Evolutionary conservation across 1,284 basidiomycete species (phyloP), one percentile per base, ranked within the genome.

Genomic region (Puccinia triticina): DNA sequence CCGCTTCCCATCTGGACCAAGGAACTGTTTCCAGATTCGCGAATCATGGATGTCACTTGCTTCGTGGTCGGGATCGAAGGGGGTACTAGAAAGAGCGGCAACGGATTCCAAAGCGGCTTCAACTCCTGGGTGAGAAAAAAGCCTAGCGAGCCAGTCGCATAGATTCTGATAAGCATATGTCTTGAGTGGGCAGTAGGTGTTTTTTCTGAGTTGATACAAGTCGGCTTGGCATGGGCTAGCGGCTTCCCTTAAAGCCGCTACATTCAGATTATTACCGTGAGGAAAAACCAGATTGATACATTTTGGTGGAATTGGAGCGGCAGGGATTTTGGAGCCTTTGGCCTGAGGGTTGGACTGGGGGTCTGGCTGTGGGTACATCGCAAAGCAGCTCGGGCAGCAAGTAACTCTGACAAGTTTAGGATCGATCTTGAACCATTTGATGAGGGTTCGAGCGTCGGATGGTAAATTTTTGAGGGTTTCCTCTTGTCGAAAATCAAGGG

Each of bases 41-140:
- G 77, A 79, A 29, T 79, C 18, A 14, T 79, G 77, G 37, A 79
- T 79, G 29, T 71, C 77, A 32, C 21, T 71, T 5, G 66, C 66
- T 26, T 69, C 64, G n/a, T 4, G 11, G 18, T 14, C n/a, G 29
- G 77, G 46, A 23, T 69, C 66, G n/a, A 69, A 40, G 32, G 77
- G n/a, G 2, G 37, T n/a, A 18, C 50, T 53, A 26, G 77, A 32
- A 2, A 66, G 37, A 40, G n/a, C 21, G 8, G 50, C 29, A 57
- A 5, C 32, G 10, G 8, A 7, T 37, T 79, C 66, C 32, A 79
- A 18, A 18, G 43, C 64, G 3, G 11, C 32, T 40, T 79, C 50
- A 32, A 79, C 43, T 21, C 40, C 55, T 23, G 77, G 77, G 23
- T 32, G 16, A 12, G 77, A 69, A 34, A 69, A 71, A 40, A 71